These are phyloP conservation scores for Nakazawaea ambrosiae DNA, from an alignment of 805 yeast species.

Conservation along the genomic window DNA sequence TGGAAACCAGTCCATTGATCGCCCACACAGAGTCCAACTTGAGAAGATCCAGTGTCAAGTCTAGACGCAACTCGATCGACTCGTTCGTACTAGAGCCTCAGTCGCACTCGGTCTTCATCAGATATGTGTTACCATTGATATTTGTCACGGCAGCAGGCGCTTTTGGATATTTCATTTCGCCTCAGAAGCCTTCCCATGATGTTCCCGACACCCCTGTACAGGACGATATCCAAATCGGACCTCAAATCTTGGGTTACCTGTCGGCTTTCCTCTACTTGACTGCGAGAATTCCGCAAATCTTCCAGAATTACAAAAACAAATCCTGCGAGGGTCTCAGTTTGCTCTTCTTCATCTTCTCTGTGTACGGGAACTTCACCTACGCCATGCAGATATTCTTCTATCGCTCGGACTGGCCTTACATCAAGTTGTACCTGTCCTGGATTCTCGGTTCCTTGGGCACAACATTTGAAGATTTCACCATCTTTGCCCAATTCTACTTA, in stretches of 20 bases:
- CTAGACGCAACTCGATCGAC: conserved; percentile 41
- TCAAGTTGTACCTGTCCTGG: conserved; percentile 66
- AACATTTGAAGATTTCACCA: conserved; percentile 59
- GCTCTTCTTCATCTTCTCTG: conserved; percentile 67
- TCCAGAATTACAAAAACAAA: conserved; percentile 68
- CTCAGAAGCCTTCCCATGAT: conserved; percentile 16
- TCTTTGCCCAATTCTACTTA: conserved; percentile 60
- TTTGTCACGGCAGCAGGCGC: conserved; percentile 59
- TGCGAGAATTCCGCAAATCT: conserved; percentile 77
- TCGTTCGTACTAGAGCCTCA: conserved; percentile 43
- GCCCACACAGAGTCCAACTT: conserved; percentile 12
- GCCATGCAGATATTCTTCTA: conserved; percentile 66
- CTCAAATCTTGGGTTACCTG: conserved; percentile 64
- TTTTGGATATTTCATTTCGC: conserved; percentile 49
- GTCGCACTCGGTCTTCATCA: conserved; percentile 37
- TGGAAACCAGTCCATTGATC: conserved; percentile 28
- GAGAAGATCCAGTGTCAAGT: conserved; percentile 27
- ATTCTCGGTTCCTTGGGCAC: conserved; percentile 75
- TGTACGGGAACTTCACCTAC: conserved; percentile 69
- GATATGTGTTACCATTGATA: conserved; percentile 49
- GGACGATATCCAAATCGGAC: conserved; percentile 35
- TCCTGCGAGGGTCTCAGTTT: conserved; percentile 85
- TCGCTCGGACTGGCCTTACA: conserved; percentile 53
- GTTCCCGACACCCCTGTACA: conserved; percentile 13
- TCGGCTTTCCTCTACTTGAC: conserved; percentile 65